A percentile compares a stretch with the other conserved stretches of the same genome.
These are phyloP conservation scores for Aspergillus candidus DNA, from an alignment of 2,329 filamentous ascomycete species.

Conservation along the genomic window DNA sequence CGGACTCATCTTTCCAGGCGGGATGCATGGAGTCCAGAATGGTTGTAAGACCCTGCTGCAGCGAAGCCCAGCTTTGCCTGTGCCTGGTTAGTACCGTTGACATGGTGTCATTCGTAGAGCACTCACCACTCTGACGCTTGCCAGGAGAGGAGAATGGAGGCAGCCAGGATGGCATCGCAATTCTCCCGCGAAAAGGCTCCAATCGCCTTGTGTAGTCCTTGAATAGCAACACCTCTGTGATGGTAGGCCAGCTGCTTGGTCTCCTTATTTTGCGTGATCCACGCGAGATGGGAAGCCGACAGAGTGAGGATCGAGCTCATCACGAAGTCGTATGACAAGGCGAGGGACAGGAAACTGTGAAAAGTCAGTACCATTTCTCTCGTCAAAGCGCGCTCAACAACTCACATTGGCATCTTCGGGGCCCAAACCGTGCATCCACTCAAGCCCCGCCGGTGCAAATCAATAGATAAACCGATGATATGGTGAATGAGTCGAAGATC, in stretches of 20 bases:
- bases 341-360: conserved; percentile 70
- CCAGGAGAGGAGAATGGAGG: conserved; percentile 89
- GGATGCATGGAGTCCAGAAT: conserved; percentile 87
- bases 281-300: conserved; percentile 90
- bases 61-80: conserved; percentile 86
- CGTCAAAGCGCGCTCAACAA: conserved; percentile 7
- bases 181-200: conserved; percentile 76
- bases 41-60: conserved; percentile 86
- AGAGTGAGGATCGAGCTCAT: conserved; percentile 91
- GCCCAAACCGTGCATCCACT: conserved; percentile 89
- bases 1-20: conserved; percentile 78
- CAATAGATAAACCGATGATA: conserved; percentile 75
- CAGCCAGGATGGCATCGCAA: conserved; percentile 84
- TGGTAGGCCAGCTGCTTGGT: conserved; percentile 85
- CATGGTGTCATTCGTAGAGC: conserved; percentile 16
- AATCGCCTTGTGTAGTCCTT: conserved; percentile 82
- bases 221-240: conserved; percentile 77
- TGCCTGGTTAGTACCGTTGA: conserved; percentile 29
- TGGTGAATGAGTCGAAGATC: conserved; percentile 89
- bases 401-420: conserved; percentile 84
- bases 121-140: conserved; percentile 91
- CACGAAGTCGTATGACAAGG: conserved; percentile 75
- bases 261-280: conserved; percentile 76
- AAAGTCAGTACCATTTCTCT: conserved; percentile 17
- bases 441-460: conserved; percentile 69